A percentile compares a stretch with the other conserved stretches of the same genome.
Evolutionary conservation across 768 basidiomycete species (phyloP).

Genomic region (Paxillus involutus): DNA sequence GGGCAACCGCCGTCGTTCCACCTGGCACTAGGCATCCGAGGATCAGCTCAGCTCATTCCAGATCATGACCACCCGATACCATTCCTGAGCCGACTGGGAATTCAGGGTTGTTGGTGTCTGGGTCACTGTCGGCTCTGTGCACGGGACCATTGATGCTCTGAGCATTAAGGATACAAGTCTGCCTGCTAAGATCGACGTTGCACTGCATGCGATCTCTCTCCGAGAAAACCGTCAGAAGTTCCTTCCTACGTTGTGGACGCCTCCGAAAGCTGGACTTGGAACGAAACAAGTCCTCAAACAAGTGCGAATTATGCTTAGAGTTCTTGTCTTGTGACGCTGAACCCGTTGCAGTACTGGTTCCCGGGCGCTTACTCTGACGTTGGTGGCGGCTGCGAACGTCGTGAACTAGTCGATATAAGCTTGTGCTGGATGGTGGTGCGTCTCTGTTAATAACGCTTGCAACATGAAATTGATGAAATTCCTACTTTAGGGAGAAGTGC

Average conservation of each 20-base stretch:
- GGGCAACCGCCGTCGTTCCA: constrained; percentile 1
- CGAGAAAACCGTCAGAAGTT: constrained; percentile 26
- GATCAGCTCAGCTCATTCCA: neutral
- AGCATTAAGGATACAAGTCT: constrained; percentile 18
- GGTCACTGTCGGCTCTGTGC: constrained; percentile 22
- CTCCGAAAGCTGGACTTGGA: constrained; percentile 1
- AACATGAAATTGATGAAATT: neutral
- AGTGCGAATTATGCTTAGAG: neutral
- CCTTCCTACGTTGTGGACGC: constrained; percentile 18
- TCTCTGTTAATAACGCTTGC: neutral
- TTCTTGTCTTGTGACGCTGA: neutral
- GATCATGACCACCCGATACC: neutral
- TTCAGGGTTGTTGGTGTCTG: constrained; percentile 19
- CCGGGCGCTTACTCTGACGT: constrained; percentile 22
- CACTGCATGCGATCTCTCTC: constrained; percentile 27
- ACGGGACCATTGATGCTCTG: constrained; percentile 6
- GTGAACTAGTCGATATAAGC: constrained; percentile 15
- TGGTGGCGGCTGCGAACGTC: constrained; percentile 12
- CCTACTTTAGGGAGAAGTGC: neutral
- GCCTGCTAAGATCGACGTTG: constrained; percentile 13
- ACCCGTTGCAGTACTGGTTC: constrained; percentile 23
- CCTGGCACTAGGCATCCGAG: neutral
- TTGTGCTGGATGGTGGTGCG: constrained; percentile 25
- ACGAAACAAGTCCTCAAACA: constrained; percentile 12
- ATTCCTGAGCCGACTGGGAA: neutral